These are phyloP conservation scores for Tetrapisispora namnaoensis DNA, from an alignment of 805 yeast genomes.

Conservation along the genomic window DNA sequence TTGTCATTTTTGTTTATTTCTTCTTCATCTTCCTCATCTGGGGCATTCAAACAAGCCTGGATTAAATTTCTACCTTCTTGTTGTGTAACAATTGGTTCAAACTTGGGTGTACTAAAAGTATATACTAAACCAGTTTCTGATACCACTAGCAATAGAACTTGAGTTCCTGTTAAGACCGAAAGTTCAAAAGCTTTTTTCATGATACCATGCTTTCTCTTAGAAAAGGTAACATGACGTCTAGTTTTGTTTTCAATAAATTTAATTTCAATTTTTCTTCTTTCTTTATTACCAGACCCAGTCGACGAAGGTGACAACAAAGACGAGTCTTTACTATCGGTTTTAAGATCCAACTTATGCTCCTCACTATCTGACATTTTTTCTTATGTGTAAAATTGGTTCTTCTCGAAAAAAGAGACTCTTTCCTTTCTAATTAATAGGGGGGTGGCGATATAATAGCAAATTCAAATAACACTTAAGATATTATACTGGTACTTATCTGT, in stretches of 20 bases:
- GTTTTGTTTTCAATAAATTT: slow-evolving; percentile 96
- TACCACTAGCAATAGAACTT: slow-evolving; percentile 86
- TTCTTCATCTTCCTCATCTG: slow-evolving; percentile 70
- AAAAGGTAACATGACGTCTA: slow-evolving; percentile 94
- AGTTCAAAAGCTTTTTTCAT: slow-evolving; percentile 99
- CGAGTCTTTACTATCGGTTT: neutral
- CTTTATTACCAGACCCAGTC: slow-evolving; percentile 28
- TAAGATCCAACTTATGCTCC: neutral
- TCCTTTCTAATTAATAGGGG: too few species aligned
- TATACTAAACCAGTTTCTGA: slow-evolving; percentile 98
- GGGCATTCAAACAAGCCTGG: slow-evolving; percentile 94
- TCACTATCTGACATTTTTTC: neutral
- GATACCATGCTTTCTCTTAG: slow-evolving; percentile 96
- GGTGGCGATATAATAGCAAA: too few species aligned
- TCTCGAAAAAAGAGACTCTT: too few species aligned
- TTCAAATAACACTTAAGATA: too few species aligned
- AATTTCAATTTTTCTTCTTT: slow-evolving; percentile 87
- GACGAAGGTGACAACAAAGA: neutral
- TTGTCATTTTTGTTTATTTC: slow-evolving; percentile 35
- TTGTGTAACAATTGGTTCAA: slow-evolving; percentile 95
- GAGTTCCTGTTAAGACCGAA: slow-evolving; percentile 94
- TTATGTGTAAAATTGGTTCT: neutral
- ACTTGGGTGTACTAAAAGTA: slow-evolving; percentile 97
- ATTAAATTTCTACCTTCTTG: slow-evolving; percentile 94
- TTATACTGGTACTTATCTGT: too few species aligned